Conservation (phyloP, 177 flowering plant species). For the Vitis hybrid region DNA sequence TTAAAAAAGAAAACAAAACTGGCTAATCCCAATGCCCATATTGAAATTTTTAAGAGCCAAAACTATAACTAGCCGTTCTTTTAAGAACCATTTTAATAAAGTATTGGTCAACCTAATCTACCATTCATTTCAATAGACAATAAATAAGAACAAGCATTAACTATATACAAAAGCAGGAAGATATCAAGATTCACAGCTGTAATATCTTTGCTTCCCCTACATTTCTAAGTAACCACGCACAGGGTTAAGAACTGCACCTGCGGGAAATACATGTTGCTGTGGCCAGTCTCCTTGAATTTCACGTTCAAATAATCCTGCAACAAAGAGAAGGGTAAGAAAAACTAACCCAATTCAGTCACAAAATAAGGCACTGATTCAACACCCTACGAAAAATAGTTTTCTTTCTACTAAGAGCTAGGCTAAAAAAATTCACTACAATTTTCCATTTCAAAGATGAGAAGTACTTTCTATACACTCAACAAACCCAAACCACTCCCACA, state of each 20-base stretch:
- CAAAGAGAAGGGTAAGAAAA: background rate
- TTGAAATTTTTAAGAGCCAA: background rate
- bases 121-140: background rate
- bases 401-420: too few relatives aligned
- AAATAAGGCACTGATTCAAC: too few relatives aligned
- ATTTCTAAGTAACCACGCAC: background rate
- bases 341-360: background rate
- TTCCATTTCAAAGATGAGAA: too few relatives aligned
- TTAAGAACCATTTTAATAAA: background rate
- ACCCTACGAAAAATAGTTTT: too few relatives aligned
- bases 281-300: constrained; percentile 96
- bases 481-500: too few relatives aligned
- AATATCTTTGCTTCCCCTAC: background rate
- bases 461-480: too few relatives aligned
- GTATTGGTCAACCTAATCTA: background rate
- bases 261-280: constrained; percentile 94
- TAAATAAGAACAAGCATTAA: background rate
- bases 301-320: constrained; percentile 90
- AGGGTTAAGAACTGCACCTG: constrained; percentile 47
- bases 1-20: too few relatives aligned
- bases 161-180: background rate
- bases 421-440: too few relatives aligned
- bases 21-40: background rate
- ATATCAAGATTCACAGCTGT: background rate
- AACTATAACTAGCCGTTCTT: background rate